Base-by-base conservation (phyloP, 2,329 filamentous ascomycete genomes). In the Hypoxylon sp. region DNA sequence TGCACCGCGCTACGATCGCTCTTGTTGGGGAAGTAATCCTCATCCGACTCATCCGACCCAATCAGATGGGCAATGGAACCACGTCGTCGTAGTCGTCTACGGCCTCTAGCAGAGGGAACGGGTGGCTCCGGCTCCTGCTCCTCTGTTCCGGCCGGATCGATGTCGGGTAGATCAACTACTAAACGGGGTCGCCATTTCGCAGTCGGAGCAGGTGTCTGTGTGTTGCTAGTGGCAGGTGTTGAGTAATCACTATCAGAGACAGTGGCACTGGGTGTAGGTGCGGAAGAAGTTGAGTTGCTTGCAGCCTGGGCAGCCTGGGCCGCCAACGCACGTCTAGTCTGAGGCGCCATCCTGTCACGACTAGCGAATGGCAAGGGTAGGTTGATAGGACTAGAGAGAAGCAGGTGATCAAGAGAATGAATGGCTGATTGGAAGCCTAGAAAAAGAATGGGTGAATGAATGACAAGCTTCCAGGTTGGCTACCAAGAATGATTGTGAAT, bases 141-240 rank as follows among this genome's bases (percentile, higher is more conserved):
- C 68, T 75, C 40, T 8, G 76, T 71, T 22, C 76, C 72, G 10
- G 78, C 77, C 60, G 86, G 86, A 70, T 87, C 85, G 33, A 80
- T 63, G 2, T 76, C 63, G 8, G 74, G 77, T 6, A 84, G 74
- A 63, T 83, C 80, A 14, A 85, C 68, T 0, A 75, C 76, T 6
- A 77, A 59, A 10, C 72, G 61, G 2, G 73, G 70, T 61, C 70
- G 72, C 13, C 72, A 67, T 51, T 69, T 54, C 2, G 69, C 53
- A 8, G 77, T 74, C 0, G 78, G 78, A 5, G 77, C 78, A 2
- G 82, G 82, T 0, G 82, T 84, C 6, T 80, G 77, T 11, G 79
- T 77, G 70, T 78, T 77, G 71, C 82, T 85, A 22, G 83, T 85
- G 30, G 81, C 77, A 2, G 83, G 82, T 6, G 83, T 85, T 13